Conservation (phyloP, 345 rosid species). For the Balakata baccata region DNA sequence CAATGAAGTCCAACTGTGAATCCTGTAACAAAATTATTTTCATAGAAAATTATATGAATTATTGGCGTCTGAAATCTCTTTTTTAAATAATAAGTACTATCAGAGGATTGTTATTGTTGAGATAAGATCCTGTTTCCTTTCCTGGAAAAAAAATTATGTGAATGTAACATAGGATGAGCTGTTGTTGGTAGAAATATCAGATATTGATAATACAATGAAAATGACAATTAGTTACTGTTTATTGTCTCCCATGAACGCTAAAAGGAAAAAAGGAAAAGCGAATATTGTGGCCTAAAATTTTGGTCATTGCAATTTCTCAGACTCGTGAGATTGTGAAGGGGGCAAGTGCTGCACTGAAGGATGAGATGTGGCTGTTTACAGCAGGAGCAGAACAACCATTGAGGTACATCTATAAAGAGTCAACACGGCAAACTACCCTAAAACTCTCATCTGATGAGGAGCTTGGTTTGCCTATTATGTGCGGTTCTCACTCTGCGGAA, state of each 20-base stretch:
- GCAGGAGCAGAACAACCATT: conserved; percentile 35
- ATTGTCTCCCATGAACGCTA: neutral
- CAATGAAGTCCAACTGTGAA: neutral
- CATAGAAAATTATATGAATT: neutral
- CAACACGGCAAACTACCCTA: conserved; percentile 18
- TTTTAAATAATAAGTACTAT: neutral
- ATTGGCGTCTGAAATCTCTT: neutral
- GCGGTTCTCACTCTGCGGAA: conserved; percentile 32
- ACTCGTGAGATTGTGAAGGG: conserved; percentile 62
- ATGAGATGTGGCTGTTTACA: conserved; percentile 50
- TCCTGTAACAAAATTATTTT: neutral
- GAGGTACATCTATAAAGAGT: conserved; percentile 34
- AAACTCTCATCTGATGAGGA: conserved; percentile 34
- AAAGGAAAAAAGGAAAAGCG: neutral
- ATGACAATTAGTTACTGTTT: neutral
- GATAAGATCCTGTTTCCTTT: neutral
- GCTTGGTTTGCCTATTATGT: conserved; percentile 28
- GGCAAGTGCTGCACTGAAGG: conserved; percentile 41
- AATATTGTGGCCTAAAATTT: conserved; percentile 19
- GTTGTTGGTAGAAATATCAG: neutral
- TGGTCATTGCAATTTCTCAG: conserved; percentile 40
- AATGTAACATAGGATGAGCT: neutral
- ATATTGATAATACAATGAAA: conserved; percentile 8
- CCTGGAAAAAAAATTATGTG: neutral
- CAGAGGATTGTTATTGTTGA: neutral